Base-by-base conservation (phyloP, 2,329 filamentous ascomycete genomes). In the Talaromyces verruculosus region DNA sequence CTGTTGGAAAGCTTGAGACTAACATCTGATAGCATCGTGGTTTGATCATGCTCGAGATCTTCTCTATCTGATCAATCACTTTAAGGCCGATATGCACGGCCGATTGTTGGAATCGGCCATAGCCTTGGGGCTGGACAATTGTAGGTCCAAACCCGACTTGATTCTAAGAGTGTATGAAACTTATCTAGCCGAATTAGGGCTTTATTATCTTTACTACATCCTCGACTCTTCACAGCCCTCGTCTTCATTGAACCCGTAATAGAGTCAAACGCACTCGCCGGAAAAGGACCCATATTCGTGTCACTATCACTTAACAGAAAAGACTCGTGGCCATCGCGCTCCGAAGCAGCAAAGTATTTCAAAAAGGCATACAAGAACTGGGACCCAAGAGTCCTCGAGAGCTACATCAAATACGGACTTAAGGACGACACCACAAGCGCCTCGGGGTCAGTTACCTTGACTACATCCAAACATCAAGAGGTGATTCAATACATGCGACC, bases 91-190 rank as follows among this genome's bases (percentile, higher is more conserved):
- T n/a, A 77, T 78, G 74, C 73, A 1, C 72, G 68, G 28, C 93
- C 93, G 0, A 80, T 96, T n/a, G 79, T 96, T 69, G 92, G 90
- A 66, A 77, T 96, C n/a, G 92, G 91, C 15, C 93, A 97, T 78
- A 94, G 91, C 69, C 91, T 93, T 80, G 93, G 93, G 69, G 91
- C 84, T 69, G 85, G 25, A n/a, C 49, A 53, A 33, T 19, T 53
- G 49, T 22, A 22, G 22, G 22, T 22, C 22, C 22, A 51, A 17
- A 30, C 3, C 5, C 15, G 47, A 30, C 19, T 10, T 2, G 5
- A 43, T 13, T n/a, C 19, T 25, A 5, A 33, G 37, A 3, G 2
- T 5, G 10, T 11, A 41, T 37, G 13, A 17, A 15, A 3, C 1
- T 58, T 7, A 2, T 8, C n/a, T 41, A 8, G 19, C 33, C 3